phyloP scores from a whole-genome alignment of 441 rosid species.

The Sinapis alba region DNA sequence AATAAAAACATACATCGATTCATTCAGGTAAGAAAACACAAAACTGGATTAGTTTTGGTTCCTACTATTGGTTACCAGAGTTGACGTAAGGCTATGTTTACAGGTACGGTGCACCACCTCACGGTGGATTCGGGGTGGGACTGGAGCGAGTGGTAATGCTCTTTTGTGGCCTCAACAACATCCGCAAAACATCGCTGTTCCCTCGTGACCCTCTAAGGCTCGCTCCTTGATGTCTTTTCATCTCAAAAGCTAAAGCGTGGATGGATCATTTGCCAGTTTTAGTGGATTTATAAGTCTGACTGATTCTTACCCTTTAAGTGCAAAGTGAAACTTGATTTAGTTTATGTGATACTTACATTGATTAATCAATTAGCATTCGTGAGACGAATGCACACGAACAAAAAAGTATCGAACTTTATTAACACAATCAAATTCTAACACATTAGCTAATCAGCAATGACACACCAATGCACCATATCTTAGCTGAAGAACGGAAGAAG shows the following conservation, averaged over 20 bases:
- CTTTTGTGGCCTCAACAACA: slow-evolving; percentile 77
- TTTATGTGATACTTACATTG: background rate
- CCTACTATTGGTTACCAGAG: background rate
- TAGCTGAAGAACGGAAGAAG: slow-evolving; percentile 13
- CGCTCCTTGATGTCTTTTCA: slow-evolving; percentile 47
- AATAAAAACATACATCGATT: slow-evolving; percentile 71
- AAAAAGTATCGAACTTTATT: background rate
- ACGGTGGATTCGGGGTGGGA: slow-evolving; percentile 90
- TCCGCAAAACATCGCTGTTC: slow-evolving; percentile 79
- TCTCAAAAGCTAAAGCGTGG: background rate
- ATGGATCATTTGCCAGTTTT: background rate
- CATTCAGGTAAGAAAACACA: slow-evolving; percentile 70
- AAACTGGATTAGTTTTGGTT: background rate
- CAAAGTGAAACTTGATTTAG: slow-evolving; percentile 12
- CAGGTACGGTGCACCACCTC: slow-evolving; percentile 86
- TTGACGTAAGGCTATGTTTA: background rate
- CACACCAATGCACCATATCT: background rate
- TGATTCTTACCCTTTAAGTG: background rate
- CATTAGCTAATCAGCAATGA: slow-evolving; percentile 4
- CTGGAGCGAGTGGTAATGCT: slow-evolving; percentile 90
- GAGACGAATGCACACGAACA: background rate
- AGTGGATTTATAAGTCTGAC: background rate
- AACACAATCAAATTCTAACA: background rate
- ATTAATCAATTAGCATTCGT: background rate
- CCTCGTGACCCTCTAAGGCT: slow-evolving; percentile 87